Evolutionary conservation across 257 asterid species (phyloP).

Genomic region (Primulina huaijiensis): DNA sequence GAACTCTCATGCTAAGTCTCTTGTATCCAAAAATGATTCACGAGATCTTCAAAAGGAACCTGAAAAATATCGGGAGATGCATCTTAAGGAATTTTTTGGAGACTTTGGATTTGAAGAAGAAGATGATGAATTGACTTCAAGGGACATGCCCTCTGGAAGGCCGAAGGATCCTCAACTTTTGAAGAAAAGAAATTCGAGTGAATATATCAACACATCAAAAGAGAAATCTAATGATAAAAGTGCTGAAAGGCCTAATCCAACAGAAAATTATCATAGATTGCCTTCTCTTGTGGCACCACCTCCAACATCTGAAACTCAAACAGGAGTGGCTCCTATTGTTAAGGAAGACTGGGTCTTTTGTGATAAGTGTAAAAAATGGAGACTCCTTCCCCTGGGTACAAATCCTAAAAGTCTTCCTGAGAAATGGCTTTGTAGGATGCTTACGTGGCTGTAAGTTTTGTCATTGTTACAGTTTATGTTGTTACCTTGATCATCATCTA

Average conservation of each 20-base stretch:
- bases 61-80: slow-evolving; percentile 53
- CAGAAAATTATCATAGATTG: slow-evolving; percentile 35
- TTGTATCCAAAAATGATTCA: slow-evolving; percentile 41
- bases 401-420: slow-evolving; percentile 82
- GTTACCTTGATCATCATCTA: background rate
- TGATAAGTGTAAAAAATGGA: slow-evolving; percentile 83
- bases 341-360: slow-evolving; percentile 91
- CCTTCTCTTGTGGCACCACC: slow-evolving; percentile 43
- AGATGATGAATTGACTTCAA: slow-evolving; percentile 57
- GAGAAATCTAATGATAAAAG: slow-evolving; percentile 42
- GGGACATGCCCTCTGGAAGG: slow-evolving; percentile 46
- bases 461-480: slow-evolving; percentile 9
- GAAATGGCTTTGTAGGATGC: slow-evolving; percentile 94
- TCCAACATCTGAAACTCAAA: slow-evolving; percentile 48
- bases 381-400: slow-evolving; percentile 90
- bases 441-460: slow-evolving; percentile 91
- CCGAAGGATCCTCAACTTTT: slow-evolving; percentile 41
- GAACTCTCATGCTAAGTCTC: slow-evolving; percentile 32
- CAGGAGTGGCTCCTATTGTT: slow-evolving; percentile 53
- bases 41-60: slow-evolving; percentile 49
- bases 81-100: slow-evolving; percentile 68
- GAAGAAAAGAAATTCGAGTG: slow-evolving; percentile 38
- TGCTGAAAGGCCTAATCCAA: slow-evolving; percentile 40
- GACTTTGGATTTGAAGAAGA: slow-evolving; percentile 65
- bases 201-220: slow-evolving; percentile 35